Evolutionary conservation across 768 basidiomycete species (phyloP), one percentile per base, ranked within the genome.

Genomic region (Mycena latifolia): DNA sequence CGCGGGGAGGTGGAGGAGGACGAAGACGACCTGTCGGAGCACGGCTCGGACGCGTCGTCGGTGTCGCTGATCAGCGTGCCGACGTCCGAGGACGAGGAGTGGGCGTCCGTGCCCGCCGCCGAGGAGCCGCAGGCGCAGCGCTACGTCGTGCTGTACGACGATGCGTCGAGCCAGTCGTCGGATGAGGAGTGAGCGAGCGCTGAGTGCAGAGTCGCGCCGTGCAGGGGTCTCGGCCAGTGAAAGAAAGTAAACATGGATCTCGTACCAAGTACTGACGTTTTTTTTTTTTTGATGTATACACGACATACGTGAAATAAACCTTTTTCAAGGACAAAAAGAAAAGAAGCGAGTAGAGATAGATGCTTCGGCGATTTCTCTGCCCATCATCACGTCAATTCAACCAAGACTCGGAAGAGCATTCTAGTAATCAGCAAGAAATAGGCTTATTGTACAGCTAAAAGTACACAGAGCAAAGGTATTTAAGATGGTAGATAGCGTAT

Each of bases 131-230:
- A 81, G 39, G 74, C 74, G 8, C 76, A 85, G 68, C 91, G 92
- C 66, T 93, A 91, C 72, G 90, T 92, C 17, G 81, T 93, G 61
- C 75, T 93, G 63, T 93, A 91, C 68, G 92, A 92, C 72, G 88
- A 88, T 65, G 81, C 80, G 54, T 85, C 85, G 9, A 69, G 64
- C 61, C 51, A 63, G 56, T 58, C 61, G 61, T 56, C 53, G 0
- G 87, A 88, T 35, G 87, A 85, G 43, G 85, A 86, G 33, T 77
- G 55, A 45, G 56, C 17, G 56, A 74, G 47, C 9, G 52, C n/a
- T n/a, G n/a, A n/a, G 47, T 18, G 31, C 3, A 35, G 33, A 14
- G 33, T 27, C n/a, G 55, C 31, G 61, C 43, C 61, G 61, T 67
- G 54, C 46, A 66, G 58, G 18, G n/a, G 52, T 47, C 2, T 47